phyloP scores from a whole-genome alignment of 306 rosid species.

The Datisca glomerata region DNA sequence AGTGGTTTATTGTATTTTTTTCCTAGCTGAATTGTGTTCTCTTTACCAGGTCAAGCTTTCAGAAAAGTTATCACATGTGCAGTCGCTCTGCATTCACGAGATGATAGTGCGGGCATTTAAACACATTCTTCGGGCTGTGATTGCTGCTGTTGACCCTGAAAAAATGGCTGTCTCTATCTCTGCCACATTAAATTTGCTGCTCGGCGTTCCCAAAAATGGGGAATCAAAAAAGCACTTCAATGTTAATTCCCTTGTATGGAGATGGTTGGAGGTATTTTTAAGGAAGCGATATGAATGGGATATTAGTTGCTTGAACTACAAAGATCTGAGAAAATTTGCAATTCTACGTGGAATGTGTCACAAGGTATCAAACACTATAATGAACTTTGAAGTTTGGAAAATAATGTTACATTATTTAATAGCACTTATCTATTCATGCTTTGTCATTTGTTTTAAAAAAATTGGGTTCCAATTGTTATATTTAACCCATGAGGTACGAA shows the following conservation, averaged over 20 bases:
- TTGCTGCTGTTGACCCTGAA: conserved; percentile 58
- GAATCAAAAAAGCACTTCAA: conserved; percentile 40
- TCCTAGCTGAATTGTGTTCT: conserved; percentile 14
- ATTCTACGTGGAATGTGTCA: conserved; percentile 91
- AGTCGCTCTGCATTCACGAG: conserved; percentile 93
- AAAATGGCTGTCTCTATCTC: conserved; percentile 71
- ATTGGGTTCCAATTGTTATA: too few species aligned
- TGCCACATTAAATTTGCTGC: conserved; percentile 70
- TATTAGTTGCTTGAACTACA: conserved; percentile 47
- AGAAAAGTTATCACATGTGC: conserved; percentile 88
- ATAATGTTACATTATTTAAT: conserved; percentile 9
- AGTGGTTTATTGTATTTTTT: too few species aligned
- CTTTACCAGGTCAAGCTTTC: conserved; percentile 87
- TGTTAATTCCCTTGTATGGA: conserved; percentile 62
- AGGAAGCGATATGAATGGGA: conserved; percentile 83
- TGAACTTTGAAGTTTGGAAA: conserved; percentile 7
- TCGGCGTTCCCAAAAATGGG: conserved; percentile 57
- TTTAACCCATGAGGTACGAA: too few species aligned
- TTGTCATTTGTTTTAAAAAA: conserved; percentile 5
- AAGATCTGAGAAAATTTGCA: conserved; percentile 78
- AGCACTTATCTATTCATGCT: neutral
- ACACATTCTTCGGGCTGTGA: conserved; percentile 88
- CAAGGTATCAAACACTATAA: conserved; percentile 44
- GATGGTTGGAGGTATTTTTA: conserved; percentile 75
- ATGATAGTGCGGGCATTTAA: conserved; percentile 97